Evolutionary conservation across 495 filamentous ascomycete genomes (phyloP).

Genomic region (Coniosporium apollinis): DNA sequence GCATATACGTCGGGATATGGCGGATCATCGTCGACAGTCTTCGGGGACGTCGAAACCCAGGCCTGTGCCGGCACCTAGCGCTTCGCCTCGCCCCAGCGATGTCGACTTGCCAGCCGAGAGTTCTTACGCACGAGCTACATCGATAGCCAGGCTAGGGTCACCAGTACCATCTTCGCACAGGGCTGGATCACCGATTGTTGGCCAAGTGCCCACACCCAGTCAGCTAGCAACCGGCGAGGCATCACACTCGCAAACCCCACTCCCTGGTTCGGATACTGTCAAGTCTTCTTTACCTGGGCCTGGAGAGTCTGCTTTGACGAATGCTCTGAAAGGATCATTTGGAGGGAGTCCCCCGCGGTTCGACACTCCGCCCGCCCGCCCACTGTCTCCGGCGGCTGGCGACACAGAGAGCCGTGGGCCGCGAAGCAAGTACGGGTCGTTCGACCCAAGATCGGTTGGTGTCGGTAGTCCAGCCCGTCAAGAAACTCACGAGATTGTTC

Average conservation of each 20-base stretch:
- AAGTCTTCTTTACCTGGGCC: conserved; percentile 18
- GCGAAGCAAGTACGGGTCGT: conserved; percentile 17
- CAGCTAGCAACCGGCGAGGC: conserved; percentile 13
- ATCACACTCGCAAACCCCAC: conserved; percentile 16
- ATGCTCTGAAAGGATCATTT: conserved; percentile 20
- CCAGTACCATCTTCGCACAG: conserved; percentile 16
- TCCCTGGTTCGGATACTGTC: conserved; percentile 14
- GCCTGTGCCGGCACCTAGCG: conserved; percentile 1
- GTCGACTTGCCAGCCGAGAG: conserved; percentile 1
- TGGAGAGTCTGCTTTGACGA: conserved; percentile 24
- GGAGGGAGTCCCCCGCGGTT: conserved; percentile 18
- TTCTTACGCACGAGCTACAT: conserved; percentile 12
- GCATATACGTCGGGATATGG: not conserved
- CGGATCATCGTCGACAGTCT: not conserved
- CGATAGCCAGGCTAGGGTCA: conserved; percentile 17
- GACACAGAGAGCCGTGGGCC: conserved; percentile 6
- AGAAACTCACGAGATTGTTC: conserved; percentile 25
- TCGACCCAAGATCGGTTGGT: conserved; percentile 13
- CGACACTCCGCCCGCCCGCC: conserved; percentile 14
- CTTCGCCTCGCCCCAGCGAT: not conserved
- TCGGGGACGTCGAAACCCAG: conserved; percentile 1
- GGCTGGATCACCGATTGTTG: conserved; percentile 8
- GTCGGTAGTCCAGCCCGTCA: conserved; percentile 16
- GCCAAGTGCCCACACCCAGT: conserved; percentile 15
- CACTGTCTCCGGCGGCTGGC: conserved; percentile 9